These are phyloP conservation scores for Aspergillus funiculosus DNA, from an alignment of 495 filamentous ascomycete genomes.

Conservation along the genomic window DNA sequence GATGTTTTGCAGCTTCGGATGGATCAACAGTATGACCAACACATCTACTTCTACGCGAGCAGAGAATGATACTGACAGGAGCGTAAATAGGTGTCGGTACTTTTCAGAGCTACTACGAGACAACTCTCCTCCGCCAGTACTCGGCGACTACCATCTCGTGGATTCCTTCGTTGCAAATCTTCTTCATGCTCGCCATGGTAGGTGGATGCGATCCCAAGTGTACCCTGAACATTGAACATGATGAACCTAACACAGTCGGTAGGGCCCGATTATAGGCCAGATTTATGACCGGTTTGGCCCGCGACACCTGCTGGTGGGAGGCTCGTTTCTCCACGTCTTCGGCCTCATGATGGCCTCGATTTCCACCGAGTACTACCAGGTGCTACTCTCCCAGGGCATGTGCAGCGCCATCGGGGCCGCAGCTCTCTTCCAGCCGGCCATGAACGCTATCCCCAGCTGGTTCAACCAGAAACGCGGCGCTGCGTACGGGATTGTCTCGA, in stretches of 20 bases:
- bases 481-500: constrained; percentile 45
- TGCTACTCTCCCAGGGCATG: constrained; percentile 40
- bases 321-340: constrained; percentile 59
- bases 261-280: constrained; percentile 21
- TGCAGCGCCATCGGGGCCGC: constrained; percentile 31
- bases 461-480: constrained; percentile 47
- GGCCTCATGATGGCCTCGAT: constrained; percentile 58
- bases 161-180: constrained; percentile 39
- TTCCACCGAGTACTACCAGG: constrained; percentile 37
- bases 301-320: constrained; percentile 53
- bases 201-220: too few relatives aligned
- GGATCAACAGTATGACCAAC: constrained; percentile 37
- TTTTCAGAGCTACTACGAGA: constrained; percentile 35
- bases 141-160: constrained; percentile 37
- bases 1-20: constrained; percentile 39
- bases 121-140: constrained; percentile 17
- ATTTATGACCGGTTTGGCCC: constrained; percentile 62
- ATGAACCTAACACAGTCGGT: background rate
- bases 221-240: background rate
- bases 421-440: constrained; percentile 20
- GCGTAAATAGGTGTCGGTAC: constrained; percentile 17
- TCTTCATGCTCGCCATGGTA: constrained; percentile 32
- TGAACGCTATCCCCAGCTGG: constrained; percentile 29
- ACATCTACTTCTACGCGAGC: background rate
- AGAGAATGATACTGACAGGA: background rate